phyloP scores from a whole-genome alignment of 768 basidiomycete species.

The Tricholoma sp. region DNA sequence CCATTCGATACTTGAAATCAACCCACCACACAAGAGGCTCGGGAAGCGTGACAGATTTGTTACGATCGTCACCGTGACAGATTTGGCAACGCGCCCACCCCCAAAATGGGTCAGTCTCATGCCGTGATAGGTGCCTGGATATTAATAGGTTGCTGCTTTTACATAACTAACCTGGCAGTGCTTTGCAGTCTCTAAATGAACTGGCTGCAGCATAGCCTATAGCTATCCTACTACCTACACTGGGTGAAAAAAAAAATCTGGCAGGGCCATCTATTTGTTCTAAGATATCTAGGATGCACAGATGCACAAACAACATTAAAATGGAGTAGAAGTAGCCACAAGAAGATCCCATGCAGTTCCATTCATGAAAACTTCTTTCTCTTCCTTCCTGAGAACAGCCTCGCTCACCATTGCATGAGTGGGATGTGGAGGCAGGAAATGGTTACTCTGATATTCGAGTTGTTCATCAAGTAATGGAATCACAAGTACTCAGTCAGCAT shows the following conservation, averaged over 20 bases:
- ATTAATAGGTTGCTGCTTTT: no score
- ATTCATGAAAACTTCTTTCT: constrained; percentile 18
- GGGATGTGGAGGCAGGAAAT: constrained; percentile 73
- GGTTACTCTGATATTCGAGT: constrained; percentile 53
- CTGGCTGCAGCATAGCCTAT: no score
- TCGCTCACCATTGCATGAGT: constrained; percentile 71
- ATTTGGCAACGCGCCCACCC: no score
- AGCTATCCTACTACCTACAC: no score
- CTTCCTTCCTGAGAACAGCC: constrained; percentile 39
- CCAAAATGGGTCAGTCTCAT: no score
- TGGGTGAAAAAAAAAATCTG: no score
- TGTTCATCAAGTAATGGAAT: constrained; percentile 81
- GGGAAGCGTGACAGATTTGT: background rate
- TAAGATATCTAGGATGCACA: background rate
- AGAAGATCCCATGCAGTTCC: constrained; percentile 16
- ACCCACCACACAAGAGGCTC: no score
- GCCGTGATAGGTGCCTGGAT: no score
- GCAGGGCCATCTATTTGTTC: no score
- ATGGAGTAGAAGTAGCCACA: constrained; percentile 4
- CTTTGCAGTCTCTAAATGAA: no score
- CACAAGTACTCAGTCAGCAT: no score
- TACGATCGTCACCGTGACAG: background rate
- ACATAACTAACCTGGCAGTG: no score
- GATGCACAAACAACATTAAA: background rate
- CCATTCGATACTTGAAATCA: constrained; percentile 37